phyloP scores from a whole-genome alignment of 23 red algal species.

The Gracilaria vermiculophylla region DNA sequence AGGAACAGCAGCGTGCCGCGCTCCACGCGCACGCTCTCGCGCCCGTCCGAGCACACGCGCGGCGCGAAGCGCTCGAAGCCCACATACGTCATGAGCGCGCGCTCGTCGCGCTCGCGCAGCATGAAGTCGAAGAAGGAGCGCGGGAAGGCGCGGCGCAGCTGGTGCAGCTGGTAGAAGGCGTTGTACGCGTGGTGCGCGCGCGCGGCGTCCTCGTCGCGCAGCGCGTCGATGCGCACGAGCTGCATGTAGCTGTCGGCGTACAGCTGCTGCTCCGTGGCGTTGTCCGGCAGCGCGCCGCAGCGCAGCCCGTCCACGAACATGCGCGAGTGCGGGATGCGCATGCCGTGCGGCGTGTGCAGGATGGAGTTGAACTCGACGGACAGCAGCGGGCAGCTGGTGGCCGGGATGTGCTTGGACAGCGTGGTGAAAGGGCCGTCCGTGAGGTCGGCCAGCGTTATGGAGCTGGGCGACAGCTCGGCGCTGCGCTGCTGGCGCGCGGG shows the following conservation, averaged over 20 bases:
- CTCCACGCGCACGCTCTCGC: not conserved
- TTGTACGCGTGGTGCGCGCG: not conserved
- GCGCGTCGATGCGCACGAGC: slow-evolving; percentile 7
- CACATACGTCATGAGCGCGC: not conserved
- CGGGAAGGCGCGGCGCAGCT: not conserved
- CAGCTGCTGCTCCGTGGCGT: slow-evolving; percentile 30
- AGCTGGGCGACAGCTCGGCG: not conserved
- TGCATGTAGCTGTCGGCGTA: slow-evolving; percentile 28
- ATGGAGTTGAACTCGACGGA: slow-evolving; percentile 23
- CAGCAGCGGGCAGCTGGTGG: not conserved
- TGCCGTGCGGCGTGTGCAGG: slow-evolving; percentile 3
- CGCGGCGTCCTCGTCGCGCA: slow-evolving; percentile 5
- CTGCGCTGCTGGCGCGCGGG: not conserved
- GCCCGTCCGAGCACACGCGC: not conserved
- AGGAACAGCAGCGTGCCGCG: not conserved
- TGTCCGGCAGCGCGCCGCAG: not conserved
- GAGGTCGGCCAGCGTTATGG: not conserved
- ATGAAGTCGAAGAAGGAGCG: slow-evolving; percentile 20
- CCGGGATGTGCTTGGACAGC: not conserved
- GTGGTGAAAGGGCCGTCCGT: slow-evolving; percentile 16
- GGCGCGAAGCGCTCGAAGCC: not conserved
- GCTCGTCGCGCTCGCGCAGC: not conserved
- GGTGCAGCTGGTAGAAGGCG: not conserved
- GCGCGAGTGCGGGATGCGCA: slow-evolving; percentile 20
- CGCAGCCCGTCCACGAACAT: slow-evolving; percentile 21